Percentiles rank a stretch among this genome's conserved stretches.
Conservation (phyloP, 805 yeast genomes). For the Lipomyces spencermartinsiae region DNA sequence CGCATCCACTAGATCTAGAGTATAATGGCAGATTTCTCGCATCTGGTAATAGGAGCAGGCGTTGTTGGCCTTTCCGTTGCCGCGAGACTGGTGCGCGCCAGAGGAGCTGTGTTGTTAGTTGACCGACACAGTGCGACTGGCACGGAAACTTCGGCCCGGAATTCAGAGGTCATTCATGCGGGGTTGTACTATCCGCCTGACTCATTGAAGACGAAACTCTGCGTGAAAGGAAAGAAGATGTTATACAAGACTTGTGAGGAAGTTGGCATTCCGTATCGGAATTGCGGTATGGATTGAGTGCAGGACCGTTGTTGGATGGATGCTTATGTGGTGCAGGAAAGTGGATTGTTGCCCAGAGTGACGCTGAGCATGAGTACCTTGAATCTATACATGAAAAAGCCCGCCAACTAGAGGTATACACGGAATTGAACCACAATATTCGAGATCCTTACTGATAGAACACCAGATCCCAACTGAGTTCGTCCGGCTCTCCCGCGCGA, state of each 20-base stretch:
- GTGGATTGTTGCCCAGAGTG: constrained; percentile 86
- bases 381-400: constrained; percentile 60
- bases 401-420: not conserved
- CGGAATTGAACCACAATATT: not conserved
- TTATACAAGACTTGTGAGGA: constrained; percentile 58
- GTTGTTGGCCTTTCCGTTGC: constrained; percentile 84
- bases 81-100: constrained; percentile 60
- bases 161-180: constrained; percentile 92
- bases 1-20: not conserved
- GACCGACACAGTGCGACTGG: constrained; percentile 75
- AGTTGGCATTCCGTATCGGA: constrained; percentile 61
- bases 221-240: constrained; percentile 75
- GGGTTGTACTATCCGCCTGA: constrained; percentile 80
- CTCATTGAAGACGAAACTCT: constrained; percentile 69
- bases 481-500: constrained; percentile 55
- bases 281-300: constrained; percentile 62
- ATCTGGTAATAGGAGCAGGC: constrained; percentile 82
- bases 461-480: constrained; percentile 60
- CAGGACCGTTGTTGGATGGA: not conserved
- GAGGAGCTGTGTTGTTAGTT: constrained; percentile 63
- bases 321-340: constrained; percentile 47
- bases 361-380: constrained; percentile 64
- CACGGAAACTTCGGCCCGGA: constrained; percentile 83
- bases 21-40: constrained; percentile 60
- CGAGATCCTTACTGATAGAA: not conserved